Evolutionary conservation across 352 stramenopile species (phyloP).

Genomic region (Phytophthora palmivora): DNA sequence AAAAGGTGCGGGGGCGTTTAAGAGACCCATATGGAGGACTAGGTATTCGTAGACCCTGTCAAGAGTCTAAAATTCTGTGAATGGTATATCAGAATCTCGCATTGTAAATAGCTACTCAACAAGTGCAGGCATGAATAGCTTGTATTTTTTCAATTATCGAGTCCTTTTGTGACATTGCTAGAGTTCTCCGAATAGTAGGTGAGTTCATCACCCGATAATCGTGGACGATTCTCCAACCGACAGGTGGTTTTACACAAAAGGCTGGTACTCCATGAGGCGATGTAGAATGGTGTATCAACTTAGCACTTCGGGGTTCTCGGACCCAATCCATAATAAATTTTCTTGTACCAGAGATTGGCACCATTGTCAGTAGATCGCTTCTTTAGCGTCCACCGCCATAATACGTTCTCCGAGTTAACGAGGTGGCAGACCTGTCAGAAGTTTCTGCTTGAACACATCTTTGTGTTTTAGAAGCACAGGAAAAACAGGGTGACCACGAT

Average conservation of each 20-base stretch:
- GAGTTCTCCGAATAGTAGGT: too few species aligned
- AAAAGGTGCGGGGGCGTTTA: conserved; percentile 14
- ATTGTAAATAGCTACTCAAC: conserved; percentile 36
- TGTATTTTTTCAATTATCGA: conserved; percentile 19
- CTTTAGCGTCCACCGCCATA: conserved; percentile 11
- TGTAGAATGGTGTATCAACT: conserved; percentile 15
- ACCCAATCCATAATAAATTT: conserved; percentile 21
- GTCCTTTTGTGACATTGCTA: conserved; percentile 26
- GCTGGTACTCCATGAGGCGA: conserved; percentile 23
- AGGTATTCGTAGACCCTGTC: conserved; percentile 30
- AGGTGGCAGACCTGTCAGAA: conserved; percentile 3
- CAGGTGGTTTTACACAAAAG: conserved; percentile 30
- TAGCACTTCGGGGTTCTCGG: not conserved
- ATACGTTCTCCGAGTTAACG: conserved; percentile 1
- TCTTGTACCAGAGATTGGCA: conserved; percentile 19
- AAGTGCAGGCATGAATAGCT: conserved; percentile 33
- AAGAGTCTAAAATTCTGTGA: conserved; percentile 24
- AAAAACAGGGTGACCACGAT: too few species aligned
- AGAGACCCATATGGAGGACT: conserved; percentile 28
- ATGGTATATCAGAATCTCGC: conserved; percentile 25
- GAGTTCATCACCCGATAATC: too few species aligned
- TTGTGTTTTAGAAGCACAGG: too few species aligned
- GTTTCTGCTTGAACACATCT: conserved; percentile 14
- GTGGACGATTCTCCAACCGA: conserved; percentile 36
- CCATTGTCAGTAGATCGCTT: conserved; percentile 9